Percentiles rank a stretch among this genome's conserved stretches.
These are phyloP conservation scores for Colletotrichum sp. DNA, from an alignment of 2,329 filamentous ascomycete genomes.

Conservation along the genomic window DNA sequence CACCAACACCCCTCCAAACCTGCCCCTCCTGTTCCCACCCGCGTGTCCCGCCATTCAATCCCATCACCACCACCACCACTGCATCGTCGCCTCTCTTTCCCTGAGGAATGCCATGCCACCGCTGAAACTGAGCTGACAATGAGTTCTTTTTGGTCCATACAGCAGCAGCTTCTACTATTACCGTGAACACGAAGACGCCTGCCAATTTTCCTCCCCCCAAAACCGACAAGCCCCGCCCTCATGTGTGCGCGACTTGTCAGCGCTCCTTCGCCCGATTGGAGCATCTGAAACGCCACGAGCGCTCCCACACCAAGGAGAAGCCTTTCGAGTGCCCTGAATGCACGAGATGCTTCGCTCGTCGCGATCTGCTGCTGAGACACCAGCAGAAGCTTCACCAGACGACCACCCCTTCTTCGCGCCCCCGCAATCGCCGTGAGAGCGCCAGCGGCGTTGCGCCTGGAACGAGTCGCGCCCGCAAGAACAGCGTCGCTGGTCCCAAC, in stretches of 20 bases:
- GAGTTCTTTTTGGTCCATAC: not conserved
- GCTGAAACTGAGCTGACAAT: constrained; percentile 32
- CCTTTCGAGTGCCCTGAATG: constrained; percentile 98
- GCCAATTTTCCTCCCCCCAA: constrained; percentile 79
- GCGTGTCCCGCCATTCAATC: not conserved
- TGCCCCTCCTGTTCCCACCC: constrained; percentile 34
- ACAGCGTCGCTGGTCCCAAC: constrained; percentile 74
- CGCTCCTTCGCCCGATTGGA: constrained; percentile 94
- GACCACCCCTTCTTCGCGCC: constrained; percentile 83
- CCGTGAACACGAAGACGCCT: constrained; percentile 51
- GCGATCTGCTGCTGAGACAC: constrained; percentile 89
- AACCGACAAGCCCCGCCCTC: constrained; percentile 95
- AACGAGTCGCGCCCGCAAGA: constrained; percentile 84
- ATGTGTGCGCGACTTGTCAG: constrained; percentile 89
- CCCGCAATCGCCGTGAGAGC: constrained; percentile 89
- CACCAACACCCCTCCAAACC: constrained; percentile 21
- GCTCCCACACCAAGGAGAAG: constrained; percentile 99
- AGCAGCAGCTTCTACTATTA: constrained; percentile 51
- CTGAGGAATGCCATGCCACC: not conserved
- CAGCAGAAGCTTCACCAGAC: constrained; percentile 99
- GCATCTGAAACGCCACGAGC: constrained; percentile 95
- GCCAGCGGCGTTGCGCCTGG: constrained; percentile 70
- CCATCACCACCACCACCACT: constrained; percentile 22
- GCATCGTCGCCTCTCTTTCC: not conserved
- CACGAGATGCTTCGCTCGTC: constrained; percentile 89